Evolutionary conservation across 805 yeast species (phyloP).

Genomic region (Starmerella cellae): DNA sequence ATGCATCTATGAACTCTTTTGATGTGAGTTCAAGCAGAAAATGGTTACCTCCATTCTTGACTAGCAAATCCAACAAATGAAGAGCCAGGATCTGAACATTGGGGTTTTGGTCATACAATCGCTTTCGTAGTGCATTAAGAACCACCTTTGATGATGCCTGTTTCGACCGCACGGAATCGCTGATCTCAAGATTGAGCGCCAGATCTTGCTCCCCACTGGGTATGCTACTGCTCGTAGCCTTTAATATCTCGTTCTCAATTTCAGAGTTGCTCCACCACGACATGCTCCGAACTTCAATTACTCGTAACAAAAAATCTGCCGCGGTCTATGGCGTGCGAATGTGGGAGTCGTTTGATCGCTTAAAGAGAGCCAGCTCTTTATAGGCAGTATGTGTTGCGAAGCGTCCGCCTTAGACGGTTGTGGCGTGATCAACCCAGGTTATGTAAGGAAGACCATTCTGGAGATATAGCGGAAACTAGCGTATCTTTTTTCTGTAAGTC

Average conservation of each 20-base stretch:
- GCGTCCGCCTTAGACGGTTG: no score
- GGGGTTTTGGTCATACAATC: slow-evolving; percentile 62
- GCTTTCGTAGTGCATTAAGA: slow-evolving; percentile 68
- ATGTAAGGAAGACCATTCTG: no score
- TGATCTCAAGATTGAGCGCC: slow-evolving; percentile 62
- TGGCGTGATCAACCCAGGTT: no score
- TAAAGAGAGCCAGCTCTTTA: no score
- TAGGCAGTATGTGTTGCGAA: no score
- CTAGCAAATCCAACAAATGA: slow-evolving; percentile 69
- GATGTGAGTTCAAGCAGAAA: slow-evolving; percentile 67
- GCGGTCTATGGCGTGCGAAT: no score
- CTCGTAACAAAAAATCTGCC: no score
- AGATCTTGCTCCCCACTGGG: slow-evolving; percentile 81
- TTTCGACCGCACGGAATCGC: slow-evolving; percentile 75
- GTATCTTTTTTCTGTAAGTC: no score
- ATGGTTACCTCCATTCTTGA: slow-evolving; percentile 84
- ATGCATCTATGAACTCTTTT: slow-evolving; percentile 73
- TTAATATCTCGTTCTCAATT: slow-evolving; percentile 50
- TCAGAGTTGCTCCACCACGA: slow-evolving; percentile 30
- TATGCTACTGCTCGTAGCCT: slow-evolving; percentile 45
- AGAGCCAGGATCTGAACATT: slow-evolving; percentile 64
- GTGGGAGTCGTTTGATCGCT: no score
- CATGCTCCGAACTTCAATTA: no score
- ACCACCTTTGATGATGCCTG: slow-evolving; percentile 67
- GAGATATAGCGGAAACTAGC: no score